phyloP scores from a whole-genome alignment of 1,139 yeast species.

The Geotrichum siamense region DNA sequence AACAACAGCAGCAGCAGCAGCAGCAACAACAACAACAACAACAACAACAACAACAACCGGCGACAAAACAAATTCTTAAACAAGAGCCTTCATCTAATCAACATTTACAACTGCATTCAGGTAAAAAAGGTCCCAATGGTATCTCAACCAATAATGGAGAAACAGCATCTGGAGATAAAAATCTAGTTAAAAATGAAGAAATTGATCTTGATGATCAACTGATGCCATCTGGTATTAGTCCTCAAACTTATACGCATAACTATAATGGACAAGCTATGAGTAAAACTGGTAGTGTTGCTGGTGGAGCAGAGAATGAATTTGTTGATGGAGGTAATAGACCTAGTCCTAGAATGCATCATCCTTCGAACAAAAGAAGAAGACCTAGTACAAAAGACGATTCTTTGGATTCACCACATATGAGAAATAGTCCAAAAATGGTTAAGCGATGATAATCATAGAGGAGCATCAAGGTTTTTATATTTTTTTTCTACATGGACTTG shows the following conservation, averaged over 20 bases:
- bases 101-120: too few relatives aligned
- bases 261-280: slow-evolving; percentile 7
- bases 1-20: slow-evolving; percentile 9
- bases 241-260: slow-evolving; percentile 8
- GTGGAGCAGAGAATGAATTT: slow-evolving; percentile 3
- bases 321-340: slow-evolving; percentile 8
- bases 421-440: slow-evolving; percentile 16
- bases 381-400: slow-evolving; percentile 19
- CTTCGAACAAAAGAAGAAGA: slow-evolving; percentile 16
- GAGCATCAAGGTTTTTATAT: too few relatives aligned
- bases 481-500: too few relatives aligned
- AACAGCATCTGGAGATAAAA: slow-evolving; percentile 18
- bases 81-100: not conserved
- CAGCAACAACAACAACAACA: slow-evolving; percentile 10
- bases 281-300: too few relatives aligned
- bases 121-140: slow-evolving; percentile 5
- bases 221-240: slow-evolving; percentile 7
- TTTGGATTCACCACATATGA: slow-evolving; percentile 9
- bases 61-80: not conserved
- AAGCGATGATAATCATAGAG: slow-evolving; percentile 8
- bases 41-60: slow-evolving; percentile 9
- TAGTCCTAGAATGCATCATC: slow-evolving; percentile 19
- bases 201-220: slow-evolving; percentile 3
- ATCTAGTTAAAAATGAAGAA: slow-evolving; percentile 18
- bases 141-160: not conserved